Base-by-base conservation (phyloP, 768 basidiomycete genomes). In the Rhodotorula babjevae region DNA sequence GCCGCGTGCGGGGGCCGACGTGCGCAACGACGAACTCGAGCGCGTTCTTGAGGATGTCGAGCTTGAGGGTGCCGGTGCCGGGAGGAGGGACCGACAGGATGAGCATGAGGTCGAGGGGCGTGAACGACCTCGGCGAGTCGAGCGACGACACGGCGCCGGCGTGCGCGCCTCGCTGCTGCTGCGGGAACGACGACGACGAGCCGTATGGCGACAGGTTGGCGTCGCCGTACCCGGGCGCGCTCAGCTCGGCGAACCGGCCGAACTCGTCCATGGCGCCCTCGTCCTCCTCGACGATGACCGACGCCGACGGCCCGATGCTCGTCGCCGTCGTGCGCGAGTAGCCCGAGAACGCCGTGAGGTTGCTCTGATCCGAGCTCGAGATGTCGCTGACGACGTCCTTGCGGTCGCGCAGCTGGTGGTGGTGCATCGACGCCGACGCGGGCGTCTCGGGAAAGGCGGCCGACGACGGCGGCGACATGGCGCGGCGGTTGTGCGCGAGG, bases 31-130 rank as follows among this genome's bases (percentile, higher is more conserved):
- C 80, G 80, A 97, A 97, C 77, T 93, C 90, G 50, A 99, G 84
- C 0, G 93, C 89, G 16, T 89, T 85, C 79, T 88, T 89, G 83
- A 99, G 90, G 36, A 98, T 90, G 55, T 92, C 89, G 61, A 90
- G 79, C 81, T 97, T 97, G 76, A 98, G 86, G 12, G 91, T 91
- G 2, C 80, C 77, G 76, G 90, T 89, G 15, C 88, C 89, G 31
- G 88, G 85, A 12, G 90, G 86, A 10, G 95, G 93, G 4, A 98
- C 83, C 21, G 93, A 92, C 52, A 98, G 83, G 67, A 98, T 89
- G 67, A 98, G 86, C 79, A 98, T 91, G 73, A 99, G 85, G 81
- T 99, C 96, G 77, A 96, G 84, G 10, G 92, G 86, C 0, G 93
- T 90, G 79, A 98, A 85, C 79, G 96, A 93, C 76, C 94, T 84